Conservation (phyloP, 192 early-diverging fungal species). For the Coemansia sp. region DNA sequence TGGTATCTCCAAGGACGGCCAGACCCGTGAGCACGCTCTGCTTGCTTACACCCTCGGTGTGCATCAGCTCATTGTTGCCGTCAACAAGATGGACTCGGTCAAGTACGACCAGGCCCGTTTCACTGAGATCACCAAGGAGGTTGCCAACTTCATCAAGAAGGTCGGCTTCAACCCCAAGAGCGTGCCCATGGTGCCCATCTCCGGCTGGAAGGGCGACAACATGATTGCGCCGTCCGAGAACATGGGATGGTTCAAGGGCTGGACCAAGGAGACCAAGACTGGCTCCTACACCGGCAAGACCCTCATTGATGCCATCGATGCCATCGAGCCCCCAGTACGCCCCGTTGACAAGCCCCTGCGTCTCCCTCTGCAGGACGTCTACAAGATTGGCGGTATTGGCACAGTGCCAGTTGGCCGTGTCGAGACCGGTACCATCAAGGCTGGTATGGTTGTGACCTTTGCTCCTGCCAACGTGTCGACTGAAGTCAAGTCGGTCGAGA, state of each 20-base stretch:
- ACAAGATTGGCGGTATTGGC: conserved; percentile 98
- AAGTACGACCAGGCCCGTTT: conserved; percentile 93
- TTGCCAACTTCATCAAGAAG: conserved; percentile 95
- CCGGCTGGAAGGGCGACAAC: conserved; percentile 98
- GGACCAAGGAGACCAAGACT: conserved; percentile 86
- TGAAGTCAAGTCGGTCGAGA: conserved; percentile 97
- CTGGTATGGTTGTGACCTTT: conserved; percentile 87
- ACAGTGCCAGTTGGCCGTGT: conserved; percentile 97
- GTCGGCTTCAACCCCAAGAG: conserved; percentile 91
- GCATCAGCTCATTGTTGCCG: conserved; percentile 95
- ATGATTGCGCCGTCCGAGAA: conserved; percentile 90
- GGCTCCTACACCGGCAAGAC: conserved; percentile 72
- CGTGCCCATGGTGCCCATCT: conserved; percentile 96
- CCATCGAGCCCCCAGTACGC: conserved; percentile 88
- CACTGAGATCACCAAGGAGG: conserved; percentile 95
- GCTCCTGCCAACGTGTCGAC: conserved; percentile 84
- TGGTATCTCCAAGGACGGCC: conserved; percentile 99
- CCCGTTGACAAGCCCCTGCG: conserved; percentile 93
- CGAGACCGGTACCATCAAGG: conserved; percentile 93
- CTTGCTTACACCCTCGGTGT: conserved; percentile 98
- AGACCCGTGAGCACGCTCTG: conserved; percentile 99
- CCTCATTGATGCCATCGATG: conserved; percentile 92
- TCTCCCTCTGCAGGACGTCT: conserved; percentile 96
- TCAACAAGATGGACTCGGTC: conserved; percentile 99
- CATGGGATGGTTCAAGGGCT: conserved; percentile 98